These are phyloP conservation scores for Aspergillus tanneri DNA, from an alignment of 2,329 filamentous ascomycete genomes.

Conservation along the genomic window DNA sequence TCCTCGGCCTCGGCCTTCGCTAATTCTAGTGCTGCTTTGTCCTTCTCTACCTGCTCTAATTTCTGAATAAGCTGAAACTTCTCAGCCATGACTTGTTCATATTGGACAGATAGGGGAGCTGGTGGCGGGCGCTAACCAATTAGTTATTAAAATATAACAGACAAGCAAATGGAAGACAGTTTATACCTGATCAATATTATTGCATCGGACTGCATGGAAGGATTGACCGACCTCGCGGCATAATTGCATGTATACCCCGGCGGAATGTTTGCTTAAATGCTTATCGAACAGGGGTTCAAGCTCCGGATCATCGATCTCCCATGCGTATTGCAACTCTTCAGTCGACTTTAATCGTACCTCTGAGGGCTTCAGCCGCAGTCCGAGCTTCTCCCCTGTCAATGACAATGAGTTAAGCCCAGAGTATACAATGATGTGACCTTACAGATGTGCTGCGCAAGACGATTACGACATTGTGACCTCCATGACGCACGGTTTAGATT, in stretches of 20 bases:
- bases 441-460: conserved; percentile 9
- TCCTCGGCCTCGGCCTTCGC: not conserved
- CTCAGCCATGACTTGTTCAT: not conserved
- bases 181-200: not conserved
- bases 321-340: conserved; percentile 11
- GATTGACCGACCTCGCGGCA: conserved; percentile 10
- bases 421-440: not conserved
- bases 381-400: conserved; percentile 10
- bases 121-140: not conserved
- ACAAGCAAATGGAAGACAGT: too few relatives aligned
- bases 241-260: conserved; percentile 28
- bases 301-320: conserved; percentile 12
- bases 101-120: not conserved
- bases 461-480: conserved; percentile 4
- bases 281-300: conserved; percentile 11
- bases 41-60: not conserved
- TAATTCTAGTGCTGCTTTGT: not conserved
- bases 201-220: conserved; percentile 6
- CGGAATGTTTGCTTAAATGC: conserved; percentile 16
- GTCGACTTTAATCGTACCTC: conserved; percentile 12
- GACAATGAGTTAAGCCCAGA: not conserved
- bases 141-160: too few relatives aligned
- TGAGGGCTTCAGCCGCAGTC: conserved; percentile 10
- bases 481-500: conserved; percentile 5
- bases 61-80: not conserved